Evolutionary conservation across 2,329 filamentous ascomycete species (phyloP), one percentile per base, ranked within the genome.

Genomic region (Coniochaeta hoffmannii): DNA sequence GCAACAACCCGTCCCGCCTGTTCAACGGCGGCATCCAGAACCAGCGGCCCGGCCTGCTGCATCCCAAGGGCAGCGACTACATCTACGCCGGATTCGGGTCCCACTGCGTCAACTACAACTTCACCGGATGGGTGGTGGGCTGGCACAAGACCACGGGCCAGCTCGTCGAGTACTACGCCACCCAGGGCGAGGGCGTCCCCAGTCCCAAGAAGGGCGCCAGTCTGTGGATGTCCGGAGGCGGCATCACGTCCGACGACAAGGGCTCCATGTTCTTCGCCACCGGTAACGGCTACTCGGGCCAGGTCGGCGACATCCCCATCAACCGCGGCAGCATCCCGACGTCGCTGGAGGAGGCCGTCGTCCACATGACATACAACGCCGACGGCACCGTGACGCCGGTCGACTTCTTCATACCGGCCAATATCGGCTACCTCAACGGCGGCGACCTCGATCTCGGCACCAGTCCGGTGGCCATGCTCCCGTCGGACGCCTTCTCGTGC

Each of bases 401-500:
- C 3, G 76, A 78, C 61, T 79, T 77, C 58, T 79, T 78, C 62
- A 77, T 78, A 71, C 76, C 75, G 0, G 75, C 69, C 61, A 75
- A 79, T 54, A 78, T 78, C 56, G 67, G 67, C n/a, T 69, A 73
- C 26, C 64, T 79, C 4, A 75, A 78, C 60, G 76, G 75, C 36
- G 74, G 72, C 22, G 76, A 78, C 63, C 73, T 75, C 55, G 76
- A 78, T 66, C 65, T 78, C 8, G 76, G 76, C 14, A 76, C 76
- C 0, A 71, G 66, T 5, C 74, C 75, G 0, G 65, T 79, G 7
- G 67, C 73, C 58, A 58, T 78, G 1, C 63, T 78, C 4, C 74
- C 75, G 0, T 32, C 49, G n/a, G 69, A 67, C 9, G 57, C 69
- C 51, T 78, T 78, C 61, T 68, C 69, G 2, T 77, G 76, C 52